These are phyloP conservation scores for Alternaria arbusti DNA, from an alignment of 2,329 filamentous ascomycete genomes.

Conservation along the genomic window DNA sequence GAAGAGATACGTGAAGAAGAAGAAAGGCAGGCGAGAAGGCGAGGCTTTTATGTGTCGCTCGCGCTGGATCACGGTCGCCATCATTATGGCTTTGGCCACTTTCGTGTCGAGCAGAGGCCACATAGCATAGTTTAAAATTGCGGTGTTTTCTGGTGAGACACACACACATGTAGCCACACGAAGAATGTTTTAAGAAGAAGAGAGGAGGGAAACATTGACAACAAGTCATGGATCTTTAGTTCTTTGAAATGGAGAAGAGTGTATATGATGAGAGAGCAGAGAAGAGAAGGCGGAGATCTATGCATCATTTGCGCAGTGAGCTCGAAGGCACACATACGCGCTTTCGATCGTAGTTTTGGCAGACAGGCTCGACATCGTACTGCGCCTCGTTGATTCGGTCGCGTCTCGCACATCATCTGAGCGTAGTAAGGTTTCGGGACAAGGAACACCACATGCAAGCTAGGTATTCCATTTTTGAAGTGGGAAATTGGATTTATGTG, in stretches of 20 bases:
- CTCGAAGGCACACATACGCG: background rate
- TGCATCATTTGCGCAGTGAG: background rate
- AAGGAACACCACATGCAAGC: too few species aligned
- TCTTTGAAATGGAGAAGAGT: background rate
- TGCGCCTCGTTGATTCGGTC: background rate
- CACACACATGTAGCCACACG: too few species aligned
- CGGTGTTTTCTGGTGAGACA: too few species aligned
- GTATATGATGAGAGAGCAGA: background rate
- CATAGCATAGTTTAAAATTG: too few species aligned
- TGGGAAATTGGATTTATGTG: too few species aligned
- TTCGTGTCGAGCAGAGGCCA: background rate
- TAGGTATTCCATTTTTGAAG: too few species aligned
- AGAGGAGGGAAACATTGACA: background rate
- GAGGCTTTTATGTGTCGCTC: background rate
- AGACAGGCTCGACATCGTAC: background rate
- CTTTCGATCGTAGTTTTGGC: background rate
- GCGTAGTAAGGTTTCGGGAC: too few species aligned
- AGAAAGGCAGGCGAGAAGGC: background rate
- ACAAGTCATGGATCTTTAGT: background rate
- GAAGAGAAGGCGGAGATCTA: background rate
- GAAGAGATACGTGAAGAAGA: background rate
- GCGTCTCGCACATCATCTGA: background rate
- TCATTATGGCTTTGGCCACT: too few species aligned
- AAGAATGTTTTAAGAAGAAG: background rate
- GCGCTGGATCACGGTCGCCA: too few species aligned